A percentile compares a stretch with the other conserved stretches of the same genome.
Evolutionary conservation across 805 yeast species (phyloP).

Genomic region (Candida krabiensis): DNA sequence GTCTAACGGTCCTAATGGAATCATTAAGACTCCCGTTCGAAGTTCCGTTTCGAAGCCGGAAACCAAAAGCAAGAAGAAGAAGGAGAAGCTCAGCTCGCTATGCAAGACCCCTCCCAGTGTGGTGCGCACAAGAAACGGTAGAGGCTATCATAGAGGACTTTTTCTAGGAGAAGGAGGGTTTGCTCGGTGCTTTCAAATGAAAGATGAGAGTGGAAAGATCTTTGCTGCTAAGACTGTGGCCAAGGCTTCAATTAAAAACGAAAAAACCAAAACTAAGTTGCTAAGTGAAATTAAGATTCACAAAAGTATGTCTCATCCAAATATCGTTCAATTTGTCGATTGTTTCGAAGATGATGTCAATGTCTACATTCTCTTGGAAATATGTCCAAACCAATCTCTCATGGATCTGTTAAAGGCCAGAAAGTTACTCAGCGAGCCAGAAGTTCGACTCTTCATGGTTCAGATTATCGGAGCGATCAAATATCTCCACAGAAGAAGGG

Average conservation of each 20-base stretch:
- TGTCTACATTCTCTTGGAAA: constrained; percentile 89
- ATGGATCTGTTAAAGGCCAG: constrained; percentile 90
- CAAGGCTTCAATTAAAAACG: constrained; percentile 86
- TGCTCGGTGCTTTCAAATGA: constrained; percentile 97
- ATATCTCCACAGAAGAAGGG: constrained; percentile 88
- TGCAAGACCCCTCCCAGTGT: constrained; percentile 97
- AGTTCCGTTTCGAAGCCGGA: constrained; percentile 34
- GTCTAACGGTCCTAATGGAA: constrained; percentile 28
- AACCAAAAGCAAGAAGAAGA: constrained; percentile 57
- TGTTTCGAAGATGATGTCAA: constrained; percentile 96
- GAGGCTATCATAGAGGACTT: constrained; percentile 85
- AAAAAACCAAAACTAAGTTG: constrained; percentile 82
- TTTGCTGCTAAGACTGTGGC: constrained; percentile 98
- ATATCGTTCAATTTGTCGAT: constrained; percentile 89
- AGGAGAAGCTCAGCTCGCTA: constrained; percentile 83
- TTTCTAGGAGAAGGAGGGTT: constrained; percentile 98
- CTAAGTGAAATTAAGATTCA: constrained; percentile 95
- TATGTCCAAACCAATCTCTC: constrained; percentile 91
- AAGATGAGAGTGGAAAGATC: constrained; percentile 80
- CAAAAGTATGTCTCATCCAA: constrained; percentile 82
- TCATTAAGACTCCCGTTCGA: constrained; percentile 41
- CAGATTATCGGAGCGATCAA: constrained; percentile 93
- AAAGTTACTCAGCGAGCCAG: constrained; percentile 85
- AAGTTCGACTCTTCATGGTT: constrained; percentile 83
- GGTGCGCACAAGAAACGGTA: constrained; percentile 82